phyloP scores from a whole-genome alignment of 306 rosid species.

The Erythrophleum fordii region DNA sequence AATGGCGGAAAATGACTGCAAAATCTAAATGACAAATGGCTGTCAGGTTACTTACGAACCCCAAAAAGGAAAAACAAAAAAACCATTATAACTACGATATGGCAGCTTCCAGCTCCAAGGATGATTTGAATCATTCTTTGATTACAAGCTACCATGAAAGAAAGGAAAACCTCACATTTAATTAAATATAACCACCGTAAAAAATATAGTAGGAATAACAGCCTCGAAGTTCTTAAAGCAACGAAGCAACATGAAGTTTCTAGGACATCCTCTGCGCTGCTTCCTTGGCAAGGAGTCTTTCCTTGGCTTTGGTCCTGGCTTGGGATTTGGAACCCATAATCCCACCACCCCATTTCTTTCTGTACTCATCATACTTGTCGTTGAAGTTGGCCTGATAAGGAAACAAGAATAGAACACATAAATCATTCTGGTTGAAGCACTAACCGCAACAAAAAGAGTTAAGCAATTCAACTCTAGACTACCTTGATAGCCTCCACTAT shows the following conservation, averaged over 20 bases:
- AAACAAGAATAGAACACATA: background rate
- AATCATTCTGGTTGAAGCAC: background rate
- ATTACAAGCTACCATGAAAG: background rate
- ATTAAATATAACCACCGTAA: background rate
- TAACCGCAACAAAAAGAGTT: no score
- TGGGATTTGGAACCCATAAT: slow-evolving; percentile 91
- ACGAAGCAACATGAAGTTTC: slow-evolving; percentile 20
- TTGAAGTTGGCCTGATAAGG: slow-evolving; percentile 76
- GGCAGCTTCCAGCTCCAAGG: no score
- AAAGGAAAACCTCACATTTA: no score
- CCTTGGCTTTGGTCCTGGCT: slow-evolving; percentile 81
- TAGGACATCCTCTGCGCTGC: slow-evolving; percentile 77
- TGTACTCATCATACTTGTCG: slow-evolving; percentile 77
- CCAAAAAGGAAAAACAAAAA: no score
- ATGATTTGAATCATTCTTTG: background rate
- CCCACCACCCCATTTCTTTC: slow-evolving; percentile 92
- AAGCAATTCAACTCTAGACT: background rate
- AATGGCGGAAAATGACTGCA: no score
- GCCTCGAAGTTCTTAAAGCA: background rate
- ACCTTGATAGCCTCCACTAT: slow-evolving; percentile 86
- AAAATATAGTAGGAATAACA: background rate
- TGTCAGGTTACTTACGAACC: no score
- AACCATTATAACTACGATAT: no score
- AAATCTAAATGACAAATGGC: background rate
- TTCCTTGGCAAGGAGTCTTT: slow-evolving; percentile 75